Conservation (phyloP, 179 eudicot genomes). For the Corrigiola litoralis region DNA sequence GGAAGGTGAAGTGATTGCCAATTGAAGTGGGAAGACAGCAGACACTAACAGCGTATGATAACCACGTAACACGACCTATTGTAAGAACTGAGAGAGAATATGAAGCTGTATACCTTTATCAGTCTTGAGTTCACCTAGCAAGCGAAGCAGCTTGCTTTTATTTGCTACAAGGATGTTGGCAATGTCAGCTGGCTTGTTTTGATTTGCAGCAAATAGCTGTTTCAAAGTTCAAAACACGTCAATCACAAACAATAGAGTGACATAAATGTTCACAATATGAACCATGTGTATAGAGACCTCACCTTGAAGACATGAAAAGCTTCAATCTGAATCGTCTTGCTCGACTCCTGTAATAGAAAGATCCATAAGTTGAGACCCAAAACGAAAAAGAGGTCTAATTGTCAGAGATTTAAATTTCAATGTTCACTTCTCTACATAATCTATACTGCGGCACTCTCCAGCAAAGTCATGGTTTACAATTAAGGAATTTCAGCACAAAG, state of each 20-base stretch:
- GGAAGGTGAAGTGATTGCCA: neutral
- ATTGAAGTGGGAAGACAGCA: neutral
- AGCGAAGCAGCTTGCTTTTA: constrained; percentile 85
- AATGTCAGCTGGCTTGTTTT: constrained; percentile 82
- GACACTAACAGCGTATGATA: neutral
- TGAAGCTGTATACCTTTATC: constrained; percentile 60
- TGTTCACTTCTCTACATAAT: too few relatives aligned
- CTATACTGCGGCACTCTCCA: neutral
- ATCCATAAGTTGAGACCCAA: neutral
- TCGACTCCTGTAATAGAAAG: constrained; percentile 53
- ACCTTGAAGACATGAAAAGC: constrained; percentile 98
- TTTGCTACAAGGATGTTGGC: constrained; percentile 72
- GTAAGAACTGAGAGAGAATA: neutral
- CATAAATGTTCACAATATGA: neutral
- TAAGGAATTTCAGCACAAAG: neutral
- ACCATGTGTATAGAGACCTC: neutral
- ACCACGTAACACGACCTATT: neutral
- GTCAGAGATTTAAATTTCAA: neutral
- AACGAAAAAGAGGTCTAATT: neutral
- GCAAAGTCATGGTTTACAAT: neutral
- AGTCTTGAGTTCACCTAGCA: constrained; percentile 78
- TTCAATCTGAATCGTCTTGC: constrained; percentile 94
- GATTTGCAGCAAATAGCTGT: constrained; percentile 93
- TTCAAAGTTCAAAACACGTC: constrained; percentile 1
- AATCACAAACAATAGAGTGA: neutral